phyloP scores from a whole-genome alignment of 805 yeast species.

The Nakazawaea wyomingensis region DNA sequence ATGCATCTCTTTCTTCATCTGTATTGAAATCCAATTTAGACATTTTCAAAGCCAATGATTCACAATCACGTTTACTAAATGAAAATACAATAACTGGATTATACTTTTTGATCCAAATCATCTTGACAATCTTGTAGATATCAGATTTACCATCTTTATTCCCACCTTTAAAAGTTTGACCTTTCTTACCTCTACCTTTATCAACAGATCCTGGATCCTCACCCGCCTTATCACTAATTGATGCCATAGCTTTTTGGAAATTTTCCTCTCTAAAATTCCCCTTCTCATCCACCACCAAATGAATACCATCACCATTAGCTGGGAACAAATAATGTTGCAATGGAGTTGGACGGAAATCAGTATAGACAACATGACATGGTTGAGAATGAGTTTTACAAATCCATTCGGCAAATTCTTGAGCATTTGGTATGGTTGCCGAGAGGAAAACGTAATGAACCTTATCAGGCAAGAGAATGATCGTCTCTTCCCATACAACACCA shows the following conservation, averaged over 20 bases:
- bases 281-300: constrained; percentile 95
- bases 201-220: constrained; percentile 71
- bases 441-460: constrained; percentile 90
- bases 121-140: constrained; percentile 92
- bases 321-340: constrained; percentile 96
- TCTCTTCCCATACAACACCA: constrained; percentile 99
- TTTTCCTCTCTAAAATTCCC: constrained; percentile 95
- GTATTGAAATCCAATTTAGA: constrained; percentile 91
- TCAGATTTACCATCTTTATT: constrained; percentile 73
- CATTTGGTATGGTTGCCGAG: constrained; percentile 96
- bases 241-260: constrained; percentile 97
- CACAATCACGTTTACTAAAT: constrained; percentile 97
- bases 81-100: constrained; percentile 98
- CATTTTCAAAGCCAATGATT: constrained; percentile 89
- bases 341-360: constrained; percentile 98
- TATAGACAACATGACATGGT: constrained; percentile 97
- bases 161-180: constrained; percentile 85
- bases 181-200: constrained; percentile 61
- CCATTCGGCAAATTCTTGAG: constrained; percentile 99
- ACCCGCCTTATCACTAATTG: constrained; percentile 75
- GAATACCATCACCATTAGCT: constrained; percentile 98
- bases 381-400: constrained; percentile 90
- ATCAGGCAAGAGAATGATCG: constrained; percentile 91
- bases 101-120: constrained; percentile 95
- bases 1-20: constrained; percentile 88